Evolutionary conservation across 345 rosid genomes (phyloP).

Genomic region (Hevea brasiliensis): DNA sequence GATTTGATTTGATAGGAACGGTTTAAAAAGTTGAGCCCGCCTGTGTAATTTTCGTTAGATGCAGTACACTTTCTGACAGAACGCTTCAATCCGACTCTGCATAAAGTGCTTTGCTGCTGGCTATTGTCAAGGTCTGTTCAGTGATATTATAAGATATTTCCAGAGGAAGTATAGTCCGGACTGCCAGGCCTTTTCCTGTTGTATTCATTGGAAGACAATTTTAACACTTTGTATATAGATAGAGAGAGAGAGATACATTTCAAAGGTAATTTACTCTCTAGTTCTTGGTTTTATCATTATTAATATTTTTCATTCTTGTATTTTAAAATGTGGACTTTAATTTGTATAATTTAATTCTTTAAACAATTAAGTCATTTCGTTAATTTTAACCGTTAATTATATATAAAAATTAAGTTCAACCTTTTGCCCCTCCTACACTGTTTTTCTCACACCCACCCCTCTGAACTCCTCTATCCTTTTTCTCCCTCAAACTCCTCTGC

Average conservation of each 20-base stretch:
- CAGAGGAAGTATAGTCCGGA: not conserved
- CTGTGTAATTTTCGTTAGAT: not conserved
- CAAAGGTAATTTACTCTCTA: not conserved
- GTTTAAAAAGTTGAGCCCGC: not conserved
- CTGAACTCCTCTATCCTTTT: no score
- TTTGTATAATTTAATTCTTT: no score
- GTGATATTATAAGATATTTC: not conserved
- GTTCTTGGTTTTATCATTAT: no score
- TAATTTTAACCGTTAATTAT: no score
- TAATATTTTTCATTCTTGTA: not conserved
- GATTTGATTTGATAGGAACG: not conserved
- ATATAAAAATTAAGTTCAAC: no score
- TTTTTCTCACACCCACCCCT: no score
- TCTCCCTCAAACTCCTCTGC: no score
- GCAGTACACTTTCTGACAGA: not conserved
- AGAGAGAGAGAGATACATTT: not conserved
- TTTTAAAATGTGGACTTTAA: no score
- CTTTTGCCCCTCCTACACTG: no score
- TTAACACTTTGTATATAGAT: not conserved
- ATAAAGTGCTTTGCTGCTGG: not conserved
- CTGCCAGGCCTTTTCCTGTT: not conserved
- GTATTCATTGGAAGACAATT: not conserved
- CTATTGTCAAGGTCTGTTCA: not conserved
- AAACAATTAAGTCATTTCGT: no score
- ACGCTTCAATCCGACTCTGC: not conserved